Base-by-base conservation (phyloP, 129 eudicot genomes). In the Tagetes patula region DNA sequence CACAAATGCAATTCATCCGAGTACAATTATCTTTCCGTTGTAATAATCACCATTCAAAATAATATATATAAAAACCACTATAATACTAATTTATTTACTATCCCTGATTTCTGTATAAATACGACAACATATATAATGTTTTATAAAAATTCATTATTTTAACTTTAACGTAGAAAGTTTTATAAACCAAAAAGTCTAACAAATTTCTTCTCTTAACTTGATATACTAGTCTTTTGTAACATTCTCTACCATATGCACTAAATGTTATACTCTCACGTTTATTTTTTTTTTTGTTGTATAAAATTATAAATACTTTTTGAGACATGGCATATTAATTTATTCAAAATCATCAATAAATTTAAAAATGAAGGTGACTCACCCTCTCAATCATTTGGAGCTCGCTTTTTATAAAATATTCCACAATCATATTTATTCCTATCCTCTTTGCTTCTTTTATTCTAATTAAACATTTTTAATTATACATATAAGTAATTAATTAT, bases 331-430 rank as follows among this genome's bases (percentile, higher is more conserved):
- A 9, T 12, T 63, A 50, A 32, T 75, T 49, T 11, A 47, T 47
- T 39, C 45, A 3, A 50, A 12, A 31, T 20, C 27, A 20, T 20
- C 27, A 20, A 20, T 20, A 20, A 43, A 43, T 60, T 43, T 75
- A 11, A 9, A 67, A 39, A 76, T 12, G 58, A 63, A 11, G 36
- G 71, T 45, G 72, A 43, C 53, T 65, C 71, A 55, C 12, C 65
- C 60, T 58, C 42, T 64, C 71, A 60, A 78, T 78, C 67, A 78
- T 71, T 79, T 46, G 75, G 46, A 67, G 79, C 65, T 45, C 54
- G 58, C 79, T 73, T 56, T 27, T 3, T 33, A 11, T 67, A 56
- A 56, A 46, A 9, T 45, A 73, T 73, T 66, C 43, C 59, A 54
- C 7, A 37, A 69, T 59, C 69, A 47, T 77, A 72, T 41, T 71